phyloP scores from a whole-genome alignment of 1,284 basidiomycete species.

The Apiotrichum porosum region DNA sequence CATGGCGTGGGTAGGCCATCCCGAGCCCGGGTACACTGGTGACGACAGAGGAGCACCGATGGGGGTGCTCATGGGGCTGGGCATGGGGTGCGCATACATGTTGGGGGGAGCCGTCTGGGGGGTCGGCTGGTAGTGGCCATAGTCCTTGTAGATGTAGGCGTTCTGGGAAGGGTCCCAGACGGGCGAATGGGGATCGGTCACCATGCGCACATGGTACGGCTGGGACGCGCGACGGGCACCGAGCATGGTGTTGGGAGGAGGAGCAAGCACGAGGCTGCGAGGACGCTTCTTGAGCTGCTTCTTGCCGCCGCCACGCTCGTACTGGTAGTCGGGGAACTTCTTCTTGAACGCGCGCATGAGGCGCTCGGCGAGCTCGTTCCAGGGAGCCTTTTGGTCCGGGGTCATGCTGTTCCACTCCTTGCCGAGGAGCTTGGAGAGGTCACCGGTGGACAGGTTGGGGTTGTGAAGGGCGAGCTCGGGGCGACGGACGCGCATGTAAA shows the following conservation, averaged over 20 bases:
- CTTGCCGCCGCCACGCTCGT: slow-evolving; percentile 17
- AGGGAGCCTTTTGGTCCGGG: slow-evolving; percentile 13
- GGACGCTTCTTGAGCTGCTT: slow-evolving; percentile 6
- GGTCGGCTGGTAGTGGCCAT: slow-evolving; percentile 1
- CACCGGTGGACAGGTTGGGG: slow-evolving; percentile 15
- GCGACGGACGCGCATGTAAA: slow-evolving; percentile 20
- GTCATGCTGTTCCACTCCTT: slow-evolving; percentile 17
- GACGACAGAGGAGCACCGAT: neutral
- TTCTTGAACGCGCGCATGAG: slow-evolving; percentile 20
- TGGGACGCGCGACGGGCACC: slow-evolving; percentile 4
- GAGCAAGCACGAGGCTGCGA: slow-evolving; percentile 1
- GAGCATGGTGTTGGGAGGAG: slow-evolving; percentile 1
- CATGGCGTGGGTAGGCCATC: neutral
- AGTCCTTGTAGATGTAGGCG: neutral
- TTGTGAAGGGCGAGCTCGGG: slow-evolving; percentile 17
- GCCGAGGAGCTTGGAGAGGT: slow-evolving; percentile 19
- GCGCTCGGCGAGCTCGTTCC: slow-evolving; percentile 17
- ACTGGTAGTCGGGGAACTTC: slow-evolving; percentile 23
- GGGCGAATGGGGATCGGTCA: neutral
- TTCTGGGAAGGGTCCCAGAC: neutral
- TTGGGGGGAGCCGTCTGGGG: neutral
- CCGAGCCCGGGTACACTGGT: no score
- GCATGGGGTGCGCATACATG: neutral
- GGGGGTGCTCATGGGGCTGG: neutral
- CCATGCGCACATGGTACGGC: neutral